A percentile compares a stretch with the other conserved stretches of the same genome.
These are phyloP conservation scores for Shiraia sp. DNA, from an alignment of 2,329 filamentous ascomycete species.

Conservation along the genomic window DNA sequence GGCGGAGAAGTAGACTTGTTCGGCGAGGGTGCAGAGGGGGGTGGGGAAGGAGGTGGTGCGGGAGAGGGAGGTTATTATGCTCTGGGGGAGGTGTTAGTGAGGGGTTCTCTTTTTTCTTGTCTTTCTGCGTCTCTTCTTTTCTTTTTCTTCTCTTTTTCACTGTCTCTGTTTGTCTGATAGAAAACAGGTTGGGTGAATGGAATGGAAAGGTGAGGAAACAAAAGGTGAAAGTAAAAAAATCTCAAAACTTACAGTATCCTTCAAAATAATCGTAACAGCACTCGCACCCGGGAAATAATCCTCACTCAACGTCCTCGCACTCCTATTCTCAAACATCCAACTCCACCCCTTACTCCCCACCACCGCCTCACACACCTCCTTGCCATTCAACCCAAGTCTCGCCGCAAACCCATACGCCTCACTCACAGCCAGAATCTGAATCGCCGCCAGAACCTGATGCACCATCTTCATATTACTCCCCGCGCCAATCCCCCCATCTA, in stretches of 20 bases:
- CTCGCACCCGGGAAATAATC: conserved; percentile 52
- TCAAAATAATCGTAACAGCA: conserved; percentile 53
- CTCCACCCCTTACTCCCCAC: conserved; percentile 50
- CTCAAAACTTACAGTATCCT: conserved; percentile 47
- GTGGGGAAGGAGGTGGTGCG: conserved; percentile 61
- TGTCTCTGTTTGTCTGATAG: not conserved
- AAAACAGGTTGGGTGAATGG: too few species aligned
- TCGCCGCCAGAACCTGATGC: conserved; percentile 61
- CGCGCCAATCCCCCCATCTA: conserved; percentile 56
- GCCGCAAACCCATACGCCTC: conserved; percentile 63
- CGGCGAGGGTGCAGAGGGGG: conserved; percentile 64
- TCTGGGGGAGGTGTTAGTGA: conserved; percentile 32
- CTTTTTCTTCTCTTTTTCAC: too few species aligned
- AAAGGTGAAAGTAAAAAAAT: not conserved
- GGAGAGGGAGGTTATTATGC: conserved; percentile 70
- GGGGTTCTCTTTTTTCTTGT: too few species aligned
- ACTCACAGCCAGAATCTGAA: conserved; percentile 60
- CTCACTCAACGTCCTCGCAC: conserved; percentile 56
- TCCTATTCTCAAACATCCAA: conserved; percentile 63
- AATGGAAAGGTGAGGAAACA: not conserved
- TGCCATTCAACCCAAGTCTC: conserved; percentile 57
- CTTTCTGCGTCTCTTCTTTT: not conserved
- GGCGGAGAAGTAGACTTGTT: conserved; percentile 66
- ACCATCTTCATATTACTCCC: conserved; percentile 63
- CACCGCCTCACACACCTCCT: conserved; percentile 54